Conservation (phyloP, 441 rosid species). For the Corymbia calophylla region DNA sequence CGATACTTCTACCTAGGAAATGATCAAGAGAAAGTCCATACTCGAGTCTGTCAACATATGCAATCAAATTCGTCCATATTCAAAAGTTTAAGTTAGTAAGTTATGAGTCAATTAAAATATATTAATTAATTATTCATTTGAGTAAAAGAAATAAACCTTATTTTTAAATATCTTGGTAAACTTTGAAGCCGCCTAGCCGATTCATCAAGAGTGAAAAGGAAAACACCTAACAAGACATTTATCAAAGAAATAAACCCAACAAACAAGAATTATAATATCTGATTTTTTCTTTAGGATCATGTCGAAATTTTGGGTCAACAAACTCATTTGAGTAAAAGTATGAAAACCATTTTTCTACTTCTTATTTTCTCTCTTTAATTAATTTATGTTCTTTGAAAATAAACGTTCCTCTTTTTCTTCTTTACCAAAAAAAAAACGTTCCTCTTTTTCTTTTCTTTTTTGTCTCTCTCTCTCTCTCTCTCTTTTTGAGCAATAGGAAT, state of each 20-base stretch:
- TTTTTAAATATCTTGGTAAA: not conserved
- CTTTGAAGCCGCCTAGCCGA: not conserved
- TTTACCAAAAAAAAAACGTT: no score
- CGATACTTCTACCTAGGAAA: not conserved
- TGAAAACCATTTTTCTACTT: no score
- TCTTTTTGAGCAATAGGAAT: not conserved
- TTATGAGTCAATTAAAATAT: not conserved
- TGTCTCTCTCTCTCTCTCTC: no score
- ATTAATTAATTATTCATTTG: not conserved
- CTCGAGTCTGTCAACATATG: not conserved
- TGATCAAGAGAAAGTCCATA: not conserved
- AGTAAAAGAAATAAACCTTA: no score
- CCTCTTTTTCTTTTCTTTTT: no score
- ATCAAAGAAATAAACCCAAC: not conserved
- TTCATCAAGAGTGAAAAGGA: not conserved
- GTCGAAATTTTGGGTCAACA: no score
- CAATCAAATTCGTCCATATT: accelerated
- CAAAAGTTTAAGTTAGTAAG: not conserved
- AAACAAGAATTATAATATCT: no score
- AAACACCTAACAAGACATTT: not conserved
- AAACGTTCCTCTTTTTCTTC: no score
- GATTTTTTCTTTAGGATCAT: no score
- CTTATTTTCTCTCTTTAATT: not conserved
- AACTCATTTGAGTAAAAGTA: no score
- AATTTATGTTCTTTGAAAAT: not conserved